Conservation (phyloP, 192 early-diverging fungal species). For the Coemansia erecta region DNA sequence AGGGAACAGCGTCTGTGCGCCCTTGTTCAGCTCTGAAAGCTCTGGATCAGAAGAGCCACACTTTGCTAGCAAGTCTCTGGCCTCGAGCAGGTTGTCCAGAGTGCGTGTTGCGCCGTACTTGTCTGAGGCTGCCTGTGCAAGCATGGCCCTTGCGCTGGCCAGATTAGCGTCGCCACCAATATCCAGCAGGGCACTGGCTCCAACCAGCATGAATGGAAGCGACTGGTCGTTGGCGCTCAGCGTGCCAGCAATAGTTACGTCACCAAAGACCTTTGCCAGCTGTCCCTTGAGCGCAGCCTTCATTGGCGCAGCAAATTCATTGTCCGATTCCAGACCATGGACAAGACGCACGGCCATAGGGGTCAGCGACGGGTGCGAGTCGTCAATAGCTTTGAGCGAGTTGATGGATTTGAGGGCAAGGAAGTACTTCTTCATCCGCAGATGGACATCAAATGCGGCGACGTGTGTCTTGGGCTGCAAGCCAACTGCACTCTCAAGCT, state of each 20-base stretch:
- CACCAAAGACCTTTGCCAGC: conserved; percentile 41
- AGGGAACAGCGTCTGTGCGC: conserved; percentile 31
- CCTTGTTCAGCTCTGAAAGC: conserved; percentile 12
- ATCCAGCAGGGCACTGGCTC: conserved; percentile 23
- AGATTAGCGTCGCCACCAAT: conserved; percentile 20
- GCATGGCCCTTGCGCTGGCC: conserved; percentile 16
- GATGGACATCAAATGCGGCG: conserved; percentile 43
- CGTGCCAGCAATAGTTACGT: conserved; percentile 16
- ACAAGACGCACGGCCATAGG: conserved; percentile 35
- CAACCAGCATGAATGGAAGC: conserved; percentile 16
- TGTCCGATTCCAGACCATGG: conserved; percentile 31
- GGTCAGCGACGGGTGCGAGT: conserved; percentile 24
- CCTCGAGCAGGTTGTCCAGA: conserved; percentile 21
- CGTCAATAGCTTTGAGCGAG: conserved; percentile 32
- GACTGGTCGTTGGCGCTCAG: conserved; percentile 17
- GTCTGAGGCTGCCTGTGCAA: conserved; percentile 16
- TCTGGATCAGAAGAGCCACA: conserved; percentile 18
- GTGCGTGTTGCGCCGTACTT: conserved; percentile 26
- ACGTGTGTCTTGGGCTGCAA: conserved; percentile 29
- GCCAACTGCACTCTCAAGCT: conserved; percentile 51
- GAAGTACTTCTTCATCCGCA: conserved; percentile 55
- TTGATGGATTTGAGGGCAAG: conserved; percentile 50
- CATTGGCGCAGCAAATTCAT: conserved; percentile 46
- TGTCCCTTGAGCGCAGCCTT: conserved; percentile 47
- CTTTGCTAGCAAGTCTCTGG: conserved; percentile 22